Evolutionary conservation across 257 asterid genomes (phyloP).

Genomic region (Coffea eugenioides): DNA sequence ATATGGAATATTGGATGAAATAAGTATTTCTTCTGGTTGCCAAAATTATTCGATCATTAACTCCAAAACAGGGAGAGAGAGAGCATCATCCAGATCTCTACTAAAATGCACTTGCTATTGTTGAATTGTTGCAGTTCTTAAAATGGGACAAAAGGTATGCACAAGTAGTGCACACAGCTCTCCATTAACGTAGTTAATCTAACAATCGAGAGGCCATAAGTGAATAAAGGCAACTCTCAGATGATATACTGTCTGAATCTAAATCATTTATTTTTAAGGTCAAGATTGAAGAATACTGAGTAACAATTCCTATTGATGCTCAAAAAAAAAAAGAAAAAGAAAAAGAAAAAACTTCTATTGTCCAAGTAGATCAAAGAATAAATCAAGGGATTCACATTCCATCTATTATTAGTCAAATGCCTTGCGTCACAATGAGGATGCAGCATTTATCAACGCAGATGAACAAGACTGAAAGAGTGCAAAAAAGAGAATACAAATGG

Average conservation of each 20-base stretch:
- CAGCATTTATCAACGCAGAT: not conserved
- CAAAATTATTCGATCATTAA: not conserved
- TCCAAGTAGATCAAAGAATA: not conserved
- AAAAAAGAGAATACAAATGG: too few relatives aligned
- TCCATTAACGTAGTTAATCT: not conserved
- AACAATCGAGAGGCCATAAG: not conserved
- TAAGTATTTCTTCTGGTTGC: not conserved
- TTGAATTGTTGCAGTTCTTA: not conserved
- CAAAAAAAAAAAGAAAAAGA: too few relatives aligned
- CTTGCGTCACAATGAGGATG: conserved; percentile 1
- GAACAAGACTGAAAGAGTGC: not conserved
- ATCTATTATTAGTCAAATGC: not conserved
- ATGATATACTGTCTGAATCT: not conserved
- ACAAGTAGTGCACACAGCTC: not conserved
- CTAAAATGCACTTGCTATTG: not conserved
- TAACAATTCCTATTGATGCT: not conserved
- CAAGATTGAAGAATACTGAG: not conserved
- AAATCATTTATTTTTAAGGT: not conserved
- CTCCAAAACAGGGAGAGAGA: not conserved
- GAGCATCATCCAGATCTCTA: not conserved
- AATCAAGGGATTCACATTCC: not conserved
- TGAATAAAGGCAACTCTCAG: not conserved
- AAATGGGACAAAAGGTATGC: not conserved
- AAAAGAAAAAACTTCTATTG: not conserved
- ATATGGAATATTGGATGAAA: not conserved